These are phyloP conservation scores for Crassisporium funariophilum DNA, from an alignment of 768 basidiomycete species.

Conservation along the genomic window DNA sequence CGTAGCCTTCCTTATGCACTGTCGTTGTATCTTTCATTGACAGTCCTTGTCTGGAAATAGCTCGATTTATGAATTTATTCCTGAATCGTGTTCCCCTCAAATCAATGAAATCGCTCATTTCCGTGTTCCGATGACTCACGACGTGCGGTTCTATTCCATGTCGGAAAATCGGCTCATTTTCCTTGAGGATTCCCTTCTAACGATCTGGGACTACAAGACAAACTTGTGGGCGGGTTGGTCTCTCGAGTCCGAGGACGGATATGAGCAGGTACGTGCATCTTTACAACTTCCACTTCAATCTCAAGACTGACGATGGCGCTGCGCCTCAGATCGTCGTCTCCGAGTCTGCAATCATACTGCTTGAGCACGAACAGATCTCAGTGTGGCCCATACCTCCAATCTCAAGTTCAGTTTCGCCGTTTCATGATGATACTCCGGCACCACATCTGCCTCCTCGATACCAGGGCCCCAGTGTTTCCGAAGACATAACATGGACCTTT, in stretches of 20 bases:
- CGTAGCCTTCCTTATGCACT: neutral
- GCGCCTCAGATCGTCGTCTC: constrained; percentile 13
- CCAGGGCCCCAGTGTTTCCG: neutral
- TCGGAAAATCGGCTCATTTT: constrained; percentile 11
- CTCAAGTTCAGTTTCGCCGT: neutral
- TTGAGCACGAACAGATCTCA: constrained; percentile 4
- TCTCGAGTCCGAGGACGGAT: constrained; percentile 9
- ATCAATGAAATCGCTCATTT: constrained; percentile 8
- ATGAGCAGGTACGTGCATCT: constrained; percentile 6
- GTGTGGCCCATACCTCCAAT: constrained; percentile 15
- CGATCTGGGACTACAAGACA: constrained; percentile 18
- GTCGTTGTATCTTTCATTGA: too few species aligned
- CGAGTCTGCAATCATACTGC: constrained; percentile 7
- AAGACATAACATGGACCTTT: constrained; percentile 1
- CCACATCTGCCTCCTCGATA: neutral
- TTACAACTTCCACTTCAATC: neutral
- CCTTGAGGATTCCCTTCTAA: constrained; percentile 8
- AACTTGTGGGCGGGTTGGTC: constrained; percentile 19
- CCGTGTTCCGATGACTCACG: neutral
- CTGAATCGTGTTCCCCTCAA: constrained; percentile 6
- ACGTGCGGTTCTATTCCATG: constrained; percentile 11
- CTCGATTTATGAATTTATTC: constrained; percentile 18
- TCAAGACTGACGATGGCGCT: too few species aligned
- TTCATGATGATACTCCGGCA: neutral
- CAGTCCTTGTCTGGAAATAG: too few species aligned